phyloP scores from a whole-genome alignment of 257 asterid genomes.

The Solanum clarkiae region DNA sequence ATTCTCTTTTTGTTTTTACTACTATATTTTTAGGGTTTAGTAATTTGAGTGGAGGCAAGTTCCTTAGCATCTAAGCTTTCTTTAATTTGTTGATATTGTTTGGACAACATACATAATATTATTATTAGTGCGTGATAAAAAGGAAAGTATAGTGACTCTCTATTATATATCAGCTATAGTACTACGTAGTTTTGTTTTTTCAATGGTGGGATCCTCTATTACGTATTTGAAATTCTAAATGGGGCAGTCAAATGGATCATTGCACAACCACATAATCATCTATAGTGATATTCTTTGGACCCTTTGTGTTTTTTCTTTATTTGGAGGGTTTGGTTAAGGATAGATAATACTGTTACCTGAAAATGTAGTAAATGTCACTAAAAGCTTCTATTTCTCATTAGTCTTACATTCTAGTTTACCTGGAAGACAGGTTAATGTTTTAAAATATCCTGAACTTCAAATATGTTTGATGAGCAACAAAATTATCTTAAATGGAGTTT shows the following conservation, averaged over 20 bases:
- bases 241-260: not conserved
- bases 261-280: not conserved
- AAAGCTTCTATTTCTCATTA: not conserved
- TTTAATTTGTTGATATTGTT: not conserved
- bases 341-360: not conserved
- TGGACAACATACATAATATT: not conserved
- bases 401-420: not conserved
- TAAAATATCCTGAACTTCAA: not conserved
- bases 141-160: slow-evolving; percentile 12
- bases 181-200: not conserved
- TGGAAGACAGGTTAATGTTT: not conserved
- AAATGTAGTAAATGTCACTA: not conserved
- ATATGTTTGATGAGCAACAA: too few species aligned
- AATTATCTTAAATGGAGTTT: too few species aligned
- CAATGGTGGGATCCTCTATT: slow-evolving; percentile 1
- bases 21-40: slow-evolving; percentile 18
- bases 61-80: slow-evolving; percentile 34
- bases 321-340: not conserved
- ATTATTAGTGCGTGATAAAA: slow-evolving; percentile 18
- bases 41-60: slow-evolving; percentile 18
- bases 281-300: not conserved
- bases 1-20: slow-evolving; percentile 16
- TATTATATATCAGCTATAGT: not conserved
- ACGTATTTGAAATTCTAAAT: slow-evolving; percentile 4
- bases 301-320: not conserved